Evolutionary conservation across 768 basidiomycete species (phyloP).

Genomic region (Boletus sensibilis): DNA sequence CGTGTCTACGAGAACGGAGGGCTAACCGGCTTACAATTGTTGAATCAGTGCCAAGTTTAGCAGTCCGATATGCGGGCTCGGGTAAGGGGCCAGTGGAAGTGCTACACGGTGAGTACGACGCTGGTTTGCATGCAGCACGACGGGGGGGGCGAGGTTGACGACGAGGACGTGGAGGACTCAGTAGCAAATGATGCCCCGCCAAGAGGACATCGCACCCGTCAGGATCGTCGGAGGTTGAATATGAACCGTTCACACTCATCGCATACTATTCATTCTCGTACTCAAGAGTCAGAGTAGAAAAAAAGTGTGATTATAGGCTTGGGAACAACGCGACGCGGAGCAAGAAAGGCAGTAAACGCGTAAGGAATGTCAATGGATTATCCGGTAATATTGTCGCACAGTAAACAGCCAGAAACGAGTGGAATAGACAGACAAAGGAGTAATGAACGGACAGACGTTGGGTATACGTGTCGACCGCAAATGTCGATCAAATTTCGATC

Average conservation of each 20-base stretch:
- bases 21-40: constrained; percentile 8
- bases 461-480: constrained; percentile 35
- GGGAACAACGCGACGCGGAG: constrained; percentile 19
- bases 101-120: constrained; percentile 13
- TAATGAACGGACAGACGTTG: constrained; percentile 34
- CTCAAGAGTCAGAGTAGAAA: constrained; percentile 7
- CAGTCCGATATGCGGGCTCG: constrained; percentile 9
- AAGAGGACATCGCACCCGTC: constrained; percentile 11
- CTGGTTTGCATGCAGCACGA: constrained; percentile 13
- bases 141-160: background rate
- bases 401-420: constrained; percentile 35
- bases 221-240: constrained; percentile 32
- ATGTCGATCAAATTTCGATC: constrained; percentile 26
- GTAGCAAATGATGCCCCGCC: constrained; percentile 5
- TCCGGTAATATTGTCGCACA: constrained; percentile 35
- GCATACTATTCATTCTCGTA: constrained; percentile 11
- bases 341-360: constrained; percentile 33
- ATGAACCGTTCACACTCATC: constrained; percentile 4
- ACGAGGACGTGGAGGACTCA: constrained; percentile 8
- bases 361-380: constrained; percentile 40
- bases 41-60: constrained; percentile 17
- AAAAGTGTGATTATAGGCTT: constrained; percentile 23
- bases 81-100: background rate
- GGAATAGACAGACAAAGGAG: constrained; percentile 36
- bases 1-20: constrained; percentile 3